phyloP scores from a whole-genome alignment of 352 stramenopile genomes.

The Phytophthora quininea region DNA sequence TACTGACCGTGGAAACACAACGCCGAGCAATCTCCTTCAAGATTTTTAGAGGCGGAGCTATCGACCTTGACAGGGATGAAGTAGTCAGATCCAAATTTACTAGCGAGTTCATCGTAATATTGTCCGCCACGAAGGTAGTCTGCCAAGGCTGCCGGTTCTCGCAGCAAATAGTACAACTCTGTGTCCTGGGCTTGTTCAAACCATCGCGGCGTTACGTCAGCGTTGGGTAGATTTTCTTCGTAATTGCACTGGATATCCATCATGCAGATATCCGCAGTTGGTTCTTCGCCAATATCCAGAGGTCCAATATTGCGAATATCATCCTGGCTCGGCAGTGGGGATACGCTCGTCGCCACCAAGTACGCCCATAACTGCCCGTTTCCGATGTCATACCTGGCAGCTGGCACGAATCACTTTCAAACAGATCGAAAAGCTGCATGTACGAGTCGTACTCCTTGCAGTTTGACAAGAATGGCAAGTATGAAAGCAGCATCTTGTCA shows the following conservation, averaged over 20 bases:
- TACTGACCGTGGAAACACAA: conserved; percentile 92
- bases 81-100: conserved; percentile 79
- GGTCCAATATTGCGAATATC: conserved; percentile 92
- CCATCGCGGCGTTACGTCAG: conserved; percentile 94
- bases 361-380: conserved; percentile 59
- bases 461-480: conserved; percentile 96
- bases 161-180: conserved; percentile 92
- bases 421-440: conserved; percentile 92
- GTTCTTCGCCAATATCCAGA: conserved; percentile 86
- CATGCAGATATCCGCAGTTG: conserved; percentile 93
- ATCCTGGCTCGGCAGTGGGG: conserved; percentile 94
- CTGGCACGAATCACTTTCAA: conserved; percentile 92
- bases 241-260: conserved; percentile 90
- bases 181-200: conserved; percentile 93
- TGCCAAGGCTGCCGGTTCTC: conserved; percentile 90
- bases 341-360: conserved; percentile 78
- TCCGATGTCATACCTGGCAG: conserved; percentile 87
- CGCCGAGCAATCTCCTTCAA: conserved; percentile 89
- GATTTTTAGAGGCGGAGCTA: conserved; percentile 67
- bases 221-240: conserved; percentile 91
- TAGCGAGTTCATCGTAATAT: conserved; percentile 73
- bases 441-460: conserved; percentile 97
- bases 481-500: conserved; percentile 90
- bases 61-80: conserved; percentile 96
- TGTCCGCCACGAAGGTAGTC: conserved; percentile 84